Evolutionary conservation across 2,329 filamentous ascomycete genomes (phyloP).

Genomic region (Fusarium acutatum): DNA sequence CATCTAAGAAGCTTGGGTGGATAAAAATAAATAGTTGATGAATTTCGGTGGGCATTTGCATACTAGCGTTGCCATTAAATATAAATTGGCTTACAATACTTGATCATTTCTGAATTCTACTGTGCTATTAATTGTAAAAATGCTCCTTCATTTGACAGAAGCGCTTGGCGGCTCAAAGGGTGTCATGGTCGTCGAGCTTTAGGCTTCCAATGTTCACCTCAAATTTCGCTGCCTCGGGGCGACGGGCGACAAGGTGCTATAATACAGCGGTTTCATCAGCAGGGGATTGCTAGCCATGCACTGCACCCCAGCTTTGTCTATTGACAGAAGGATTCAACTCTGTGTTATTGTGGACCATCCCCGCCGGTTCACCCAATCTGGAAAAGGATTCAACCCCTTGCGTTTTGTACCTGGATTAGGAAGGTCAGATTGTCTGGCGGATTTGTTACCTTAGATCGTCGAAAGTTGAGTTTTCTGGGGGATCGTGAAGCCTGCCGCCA

Average conservation of each 20-base stretch:
- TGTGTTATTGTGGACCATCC: not conserved
- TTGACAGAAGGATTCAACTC: not conserved
- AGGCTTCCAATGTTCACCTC: too few species aligned
- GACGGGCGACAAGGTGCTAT: too few species aligned
- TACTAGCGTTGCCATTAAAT: not conserved
- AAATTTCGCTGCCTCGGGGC: too few species aligned
- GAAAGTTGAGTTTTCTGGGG: not conserved
- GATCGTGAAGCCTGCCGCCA: too few species aligned
- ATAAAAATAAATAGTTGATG: not conserved
- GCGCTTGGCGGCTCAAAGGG: too few species aligned
- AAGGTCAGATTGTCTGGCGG: not conserved
- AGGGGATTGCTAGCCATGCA: not conserved
- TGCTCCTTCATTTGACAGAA: not conserved
- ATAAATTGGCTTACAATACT: not conserved
- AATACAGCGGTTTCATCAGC: not conserved
- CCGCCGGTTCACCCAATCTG: not conserved
- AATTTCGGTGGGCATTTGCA: not conserved
- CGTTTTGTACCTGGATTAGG: not conserved
- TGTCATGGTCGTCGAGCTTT: not conserved
- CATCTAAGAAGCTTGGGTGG: not conserved
- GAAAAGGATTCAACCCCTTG: not conserved
- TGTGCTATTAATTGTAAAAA: not conserved
- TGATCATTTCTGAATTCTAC: not conserved
- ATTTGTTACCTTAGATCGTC: not conserved
- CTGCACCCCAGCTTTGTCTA: not conserved